A percentile compares a stretch with the other conserved stretches of the same genome.
Conservation (phyloP, 306 rosid species). For the Fragaria iinumae region DNA sequence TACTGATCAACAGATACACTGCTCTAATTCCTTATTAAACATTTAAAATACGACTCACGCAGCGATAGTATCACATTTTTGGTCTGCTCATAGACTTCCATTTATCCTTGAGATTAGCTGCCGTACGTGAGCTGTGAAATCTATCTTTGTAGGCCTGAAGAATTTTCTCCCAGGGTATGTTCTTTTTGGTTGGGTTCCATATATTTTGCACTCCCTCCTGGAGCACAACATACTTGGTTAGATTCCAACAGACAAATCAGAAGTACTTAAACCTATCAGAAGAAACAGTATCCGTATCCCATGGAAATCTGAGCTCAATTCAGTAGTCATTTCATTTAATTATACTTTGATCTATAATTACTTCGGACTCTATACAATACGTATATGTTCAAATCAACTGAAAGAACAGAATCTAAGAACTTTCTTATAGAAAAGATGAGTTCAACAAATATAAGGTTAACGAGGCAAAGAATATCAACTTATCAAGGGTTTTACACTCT, state of each 20-base stretch:
- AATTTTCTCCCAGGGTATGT: slow-evolving; percentile 5
- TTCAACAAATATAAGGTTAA: neutral
- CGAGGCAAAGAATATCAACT: neutral
- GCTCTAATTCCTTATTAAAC: neutral
- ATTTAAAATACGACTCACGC: neutral
- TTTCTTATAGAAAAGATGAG: neutral
- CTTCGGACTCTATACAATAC: neutral
- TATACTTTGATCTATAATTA: neutral
- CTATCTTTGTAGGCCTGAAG: neutral
- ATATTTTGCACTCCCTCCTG: neutral
- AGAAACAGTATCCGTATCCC: neutral
- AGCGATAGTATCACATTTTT: neutral
- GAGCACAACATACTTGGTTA: neutral
- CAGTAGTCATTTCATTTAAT: neutral
- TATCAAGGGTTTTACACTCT: neutral
- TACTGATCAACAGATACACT: neutral
- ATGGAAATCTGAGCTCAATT: neutral
- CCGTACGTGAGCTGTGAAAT: neutral
- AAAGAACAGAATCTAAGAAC: neutral
- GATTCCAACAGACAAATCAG: neutral
- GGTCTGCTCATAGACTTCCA: neutral
- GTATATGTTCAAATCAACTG: neutral
- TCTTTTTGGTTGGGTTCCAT: neutral
- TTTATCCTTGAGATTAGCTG: slow-evolving; percentile 8
- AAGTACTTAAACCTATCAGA: neutral